Conservation (phyloP, 192 early-diverging fungal species). For the Gigaspora rosea region DNA sequence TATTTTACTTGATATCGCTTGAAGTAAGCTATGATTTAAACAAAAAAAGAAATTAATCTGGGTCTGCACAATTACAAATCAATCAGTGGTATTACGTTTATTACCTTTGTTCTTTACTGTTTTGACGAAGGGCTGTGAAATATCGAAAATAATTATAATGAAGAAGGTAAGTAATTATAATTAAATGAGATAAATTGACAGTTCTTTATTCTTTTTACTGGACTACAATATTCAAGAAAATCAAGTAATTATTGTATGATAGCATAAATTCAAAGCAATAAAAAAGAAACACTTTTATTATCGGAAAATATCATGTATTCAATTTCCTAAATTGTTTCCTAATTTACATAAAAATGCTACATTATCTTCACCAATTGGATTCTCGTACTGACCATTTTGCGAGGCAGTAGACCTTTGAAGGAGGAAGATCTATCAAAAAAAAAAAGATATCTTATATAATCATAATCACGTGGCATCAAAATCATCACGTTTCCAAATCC, state of each 20-base stretch:
- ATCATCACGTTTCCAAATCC: neutral
- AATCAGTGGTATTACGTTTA: neutral
- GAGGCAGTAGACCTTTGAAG: conserved; percentile 22
- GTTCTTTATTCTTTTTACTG: neutral
- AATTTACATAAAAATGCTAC: too few species aligned
- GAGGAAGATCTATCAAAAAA: neutral
- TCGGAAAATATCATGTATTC: too few species aligned
- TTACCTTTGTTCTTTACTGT: conserved; percentile 87
- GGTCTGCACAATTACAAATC: neutral
- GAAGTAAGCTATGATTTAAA: conserved; percentile 77
- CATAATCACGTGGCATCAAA: too few species aligned
- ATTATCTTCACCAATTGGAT: neutral
- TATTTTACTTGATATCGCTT: conserved; percentile 99
- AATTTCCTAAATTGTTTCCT: too few species aligned
- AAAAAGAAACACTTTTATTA: too few species aligned
- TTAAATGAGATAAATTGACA: neutral
- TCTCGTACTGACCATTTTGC: neutral
- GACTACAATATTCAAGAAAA: too few species aligned
- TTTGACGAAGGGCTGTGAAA: conserved; percentile 70
- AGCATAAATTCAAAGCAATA: too few species aligned
- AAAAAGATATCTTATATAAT: too few species aligned
- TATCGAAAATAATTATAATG: neutral
- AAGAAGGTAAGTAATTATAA: neutral
- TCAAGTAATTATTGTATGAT: too few species aligned
- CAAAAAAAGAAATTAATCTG: neutral